A percentile compares a stretch with the other conserved stretches of the same genome.
These are phyloP conservation scores for Penicillium roqueforti DNA, from an alignment of 495 filamentous ascomycete genomes.

Conservation along the genomic window DNA sequence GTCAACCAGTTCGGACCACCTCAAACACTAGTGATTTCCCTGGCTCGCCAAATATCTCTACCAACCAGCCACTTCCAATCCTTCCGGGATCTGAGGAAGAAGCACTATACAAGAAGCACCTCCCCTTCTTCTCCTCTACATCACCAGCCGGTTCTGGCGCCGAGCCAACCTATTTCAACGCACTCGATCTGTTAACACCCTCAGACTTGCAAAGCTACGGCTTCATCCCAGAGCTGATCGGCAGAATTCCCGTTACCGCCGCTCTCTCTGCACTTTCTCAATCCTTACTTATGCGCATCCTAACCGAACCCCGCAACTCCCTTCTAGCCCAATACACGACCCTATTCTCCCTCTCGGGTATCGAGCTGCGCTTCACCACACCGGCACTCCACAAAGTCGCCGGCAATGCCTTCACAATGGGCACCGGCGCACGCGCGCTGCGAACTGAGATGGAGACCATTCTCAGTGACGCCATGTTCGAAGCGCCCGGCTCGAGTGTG, in stretches of 20 bases:
- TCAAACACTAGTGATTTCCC: constrained; percentile 24
- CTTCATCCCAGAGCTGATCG: constrained; percentile 91
- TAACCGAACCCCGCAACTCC: constrained; percentile 87
- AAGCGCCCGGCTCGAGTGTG: constrained; percentile 68
- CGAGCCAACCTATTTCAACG: constrained; percentile 60
- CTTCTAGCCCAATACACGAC: constrained; percentile 80
- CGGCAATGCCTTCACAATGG: constrained; percentile 64
- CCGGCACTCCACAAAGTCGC: constrained; percentile 76
- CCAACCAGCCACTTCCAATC: constrained; percentile 44
- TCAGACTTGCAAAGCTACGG: constrained; percentile 86
- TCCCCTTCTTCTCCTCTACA: constrained; percentile 58
- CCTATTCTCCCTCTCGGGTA: constrained; percentile 76
- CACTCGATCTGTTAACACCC: constrained; percentile 75
- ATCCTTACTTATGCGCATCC: constrained; percentile 73
- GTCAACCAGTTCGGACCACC: constrained; percentile 64
- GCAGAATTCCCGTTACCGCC: constrained; percentile 82
- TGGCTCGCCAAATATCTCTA: constrained; percentile 22
- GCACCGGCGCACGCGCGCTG: constrained; percentile 81
- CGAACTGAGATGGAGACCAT: constrained; percentile 87
- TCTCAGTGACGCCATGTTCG: constrained; percentile 86
- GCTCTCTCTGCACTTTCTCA: constrained; percentile 78
- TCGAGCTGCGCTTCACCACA: constrained; percentile 79
- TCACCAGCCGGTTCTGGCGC: constrained; percentile 26
- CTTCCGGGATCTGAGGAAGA: constrained; percentile 52
- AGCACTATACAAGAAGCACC: constrained; percentile 60